Conservation (phyloP, 1,139 yeast genomes). For the Yamadazyma diddensiae region DNA sequence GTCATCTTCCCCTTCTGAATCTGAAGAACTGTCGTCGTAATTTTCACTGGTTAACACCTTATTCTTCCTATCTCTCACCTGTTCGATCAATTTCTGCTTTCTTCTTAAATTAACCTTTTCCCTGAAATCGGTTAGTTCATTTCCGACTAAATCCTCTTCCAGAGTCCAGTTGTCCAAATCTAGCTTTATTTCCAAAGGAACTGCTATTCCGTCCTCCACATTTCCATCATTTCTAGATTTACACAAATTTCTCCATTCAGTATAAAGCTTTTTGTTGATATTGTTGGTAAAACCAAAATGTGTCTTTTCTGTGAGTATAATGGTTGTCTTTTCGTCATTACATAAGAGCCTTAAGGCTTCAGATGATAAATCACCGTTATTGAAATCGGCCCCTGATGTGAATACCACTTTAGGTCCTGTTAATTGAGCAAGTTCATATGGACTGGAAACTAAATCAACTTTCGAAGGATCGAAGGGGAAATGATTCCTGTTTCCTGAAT, state of each 20-base stretch:
- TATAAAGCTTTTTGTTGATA: slow-evolving; percentile 40
- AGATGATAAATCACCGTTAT: slow-evolving; percentile 61
- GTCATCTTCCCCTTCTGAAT: slow-evolving; percentile 29
- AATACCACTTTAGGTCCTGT: slow-evolving; percentile 80
- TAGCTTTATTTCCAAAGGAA: slow-evolving; percentile 44
- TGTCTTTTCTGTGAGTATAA: slow-evolving; percentile 68
- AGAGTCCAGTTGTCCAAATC: slow-evolving; percentile 31
- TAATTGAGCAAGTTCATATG: slow-evolving; percentile 53
- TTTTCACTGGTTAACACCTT: slow-evolving; percentile 47
- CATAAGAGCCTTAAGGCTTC: slow-evolving; percentile 59
- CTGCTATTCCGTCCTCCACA: slow-evolving; percentile 56
- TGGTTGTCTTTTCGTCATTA: slow-evolving; percentile 61
- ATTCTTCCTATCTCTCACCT: slow-evolving; percentile 56
- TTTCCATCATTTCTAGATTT: slow-evolving; percentile 35
- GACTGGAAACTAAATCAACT: slow-evolving; percentile 53
- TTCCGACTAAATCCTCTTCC: slow-evolving; percentile 50
- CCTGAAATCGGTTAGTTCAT: slow-evolving; percentile 49
- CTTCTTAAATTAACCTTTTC: slow-evolving; percentile 41
- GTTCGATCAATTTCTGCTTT: slow-evolving; percentile 47
- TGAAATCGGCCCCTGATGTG: slow-evolving; percentile 71
- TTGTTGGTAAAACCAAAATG: slow-evolving; percentile 27
- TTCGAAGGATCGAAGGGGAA: slow-evolving; percentile 74
- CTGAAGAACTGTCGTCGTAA: slow-evolving; percentile 34
- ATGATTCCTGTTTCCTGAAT: slow-evolving; percentile 44
- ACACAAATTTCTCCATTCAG: slow-evolving; percentile 54